Percentiles rank a stretch among this genome's conserved stretches.
Evolutionary conservation across 2,329 filamentous ascomycete genomes (phyloP).

Genomic region (Claviceps monticola): DNA sequence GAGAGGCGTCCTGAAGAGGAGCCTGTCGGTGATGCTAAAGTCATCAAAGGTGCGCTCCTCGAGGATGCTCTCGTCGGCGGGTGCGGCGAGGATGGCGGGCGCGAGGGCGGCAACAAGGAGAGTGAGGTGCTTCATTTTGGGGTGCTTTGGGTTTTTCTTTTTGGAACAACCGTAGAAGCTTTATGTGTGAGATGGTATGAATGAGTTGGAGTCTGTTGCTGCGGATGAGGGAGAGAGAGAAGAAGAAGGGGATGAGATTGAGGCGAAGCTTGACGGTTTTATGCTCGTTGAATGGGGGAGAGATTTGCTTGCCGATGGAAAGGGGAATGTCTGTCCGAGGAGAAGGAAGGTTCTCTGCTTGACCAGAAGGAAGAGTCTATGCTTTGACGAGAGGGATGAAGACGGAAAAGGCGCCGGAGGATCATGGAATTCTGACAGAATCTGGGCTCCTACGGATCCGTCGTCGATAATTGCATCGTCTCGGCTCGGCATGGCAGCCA

Average conservation of each 20-base stretch:
- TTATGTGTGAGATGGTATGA: background rate
- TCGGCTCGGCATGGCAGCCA: no score
- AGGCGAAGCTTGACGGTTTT: background rate
- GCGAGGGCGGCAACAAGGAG: background rate
- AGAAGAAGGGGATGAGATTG: background rate
- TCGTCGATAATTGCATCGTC: no score
- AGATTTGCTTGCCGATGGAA: background rate
- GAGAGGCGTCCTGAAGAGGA: constrained; percentile 31
- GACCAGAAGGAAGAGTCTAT: no score
- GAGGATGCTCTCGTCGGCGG: background rate
- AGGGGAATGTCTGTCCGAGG: background rate
- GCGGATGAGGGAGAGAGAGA: background rate
- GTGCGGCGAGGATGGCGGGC: background rate
- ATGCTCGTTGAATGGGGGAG: background rate
- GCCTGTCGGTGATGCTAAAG: constrained; percentile 24
- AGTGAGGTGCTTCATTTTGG: background rate
- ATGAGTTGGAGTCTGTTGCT: background rate
- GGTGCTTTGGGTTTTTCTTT: background rate
- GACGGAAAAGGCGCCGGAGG: background rate
- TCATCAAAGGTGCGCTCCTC: background rate
- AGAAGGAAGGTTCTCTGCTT: no score
- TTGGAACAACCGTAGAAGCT: background rate
- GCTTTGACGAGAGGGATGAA: background rate
- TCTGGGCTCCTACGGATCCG: no score
- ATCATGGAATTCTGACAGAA: no score